Percentiles rank a stretch among this genome's conserved stretches.
These are phyloP conservation scores for Russula abietina DNA, from an alignment of 768 basidiomycete species.

Conservation along the genomic window DNA sequence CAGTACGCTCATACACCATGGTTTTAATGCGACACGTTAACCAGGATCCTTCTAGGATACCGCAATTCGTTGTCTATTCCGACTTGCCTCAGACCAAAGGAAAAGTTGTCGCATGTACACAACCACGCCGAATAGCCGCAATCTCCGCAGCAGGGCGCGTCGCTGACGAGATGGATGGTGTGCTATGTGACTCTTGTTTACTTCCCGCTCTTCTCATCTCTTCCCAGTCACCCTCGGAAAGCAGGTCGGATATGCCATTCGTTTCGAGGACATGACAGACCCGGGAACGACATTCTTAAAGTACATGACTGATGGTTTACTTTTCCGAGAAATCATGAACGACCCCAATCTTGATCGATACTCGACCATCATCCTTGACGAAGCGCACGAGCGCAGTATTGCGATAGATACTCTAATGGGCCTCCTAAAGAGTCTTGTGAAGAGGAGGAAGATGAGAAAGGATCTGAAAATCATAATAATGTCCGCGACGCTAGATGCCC, in stretches of 20 bases:
- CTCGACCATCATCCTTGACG: constrained; percentile 97
- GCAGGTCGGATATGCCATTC: constrained; percentile 95
- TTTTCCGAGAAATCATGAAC: constrained; percentile 96
- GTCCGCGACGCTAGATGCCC: constrained; percentile 94
- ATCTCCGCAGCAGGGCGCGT: constrained; percentile 99
- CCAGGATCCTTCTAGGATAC: constrained; percentile 55
- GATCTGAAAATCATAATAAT: constrained; percentile 98
- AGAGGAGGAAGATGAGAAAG: constrained; percentile 65
- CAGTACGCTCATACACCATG: constrained; percentile 52
- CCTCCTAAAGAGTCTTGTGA: constrained; percentile 78
- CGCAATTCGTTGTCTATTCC: constrained; percentile 91
- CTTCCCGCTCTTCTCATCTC: constrained; percentile 5
- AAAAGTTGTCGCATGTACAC: constrained; percentile 93
- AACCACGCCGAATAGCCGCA: constrained; percentile 91
- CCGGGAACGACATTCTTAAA: constrained; percentile 90
- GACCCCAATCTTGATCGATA: constrained; percentile 85
- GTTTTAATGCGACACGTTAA: neutral
- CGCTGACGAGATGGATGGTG: constrained; percentile 98
- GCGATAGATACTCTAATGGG: constrained; percentile 99
- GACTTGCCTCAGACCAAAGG: constrained; percentile 87
- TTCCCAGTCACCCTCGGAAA: constrained; percentile 78
- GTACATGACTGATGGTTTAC: constrained; percentile 99
- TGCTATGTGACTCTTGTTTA: constrained; percentile 30
- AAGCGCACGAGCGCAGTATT: constrained; percentile 96
- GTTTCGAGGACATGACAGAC: constrained; percentile 96